Base-by-base conservation (phyloP, 805 yeast species). In the Kazachstania africana region DNA sequence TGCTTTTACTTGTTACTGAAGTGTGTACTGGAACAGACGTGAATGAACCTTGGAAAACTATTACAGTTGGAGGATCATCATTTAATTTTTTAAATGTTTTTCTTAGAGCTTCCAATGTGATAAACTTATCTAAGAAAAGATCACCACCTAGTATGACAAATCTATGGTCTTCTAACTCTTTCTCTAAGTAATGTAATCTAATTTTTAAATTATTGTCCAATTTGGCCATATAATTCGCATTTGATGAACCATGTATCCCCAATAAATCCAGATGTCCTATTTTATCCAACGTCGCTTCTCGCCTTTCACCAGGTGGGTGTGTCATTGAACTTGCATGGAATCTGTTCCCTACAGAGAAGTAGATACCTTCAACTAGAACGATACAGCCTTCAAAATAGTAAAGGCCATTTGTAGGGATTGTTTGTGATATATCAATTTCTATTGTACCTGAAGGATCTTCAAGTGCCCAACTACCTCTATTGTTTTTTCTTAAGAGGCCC, bases 41-140 rank as follows among this genome's bases (percentile, higher is more conserved):
- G 45, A 91, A 91, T 3, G 95, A 78, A 0, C 99, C 99, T 15
- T 72, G 68, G 41, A 91, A 62, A 0, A 91, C 65, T n/a, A 91
- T 60, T 1, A 81, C 75, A 13, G 76, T 53, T 1, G 95, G 93
- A 2, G 64, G 60, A 16, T 71, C 72, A 8, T 58, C 61, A 20
- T 75, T 74, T 4, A 88, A 38, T 30, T 58, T 63, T 0, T 46
- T 43, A 28, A 91, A 71, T 12, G 83, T 55, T 49, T 77, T 80
- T 24, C 68, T 65, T 26, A 91, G 53, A 1, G 79, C 85, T 26
- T 73, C 78, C 28, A 84, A 42, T 0, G 72, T 64, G 30, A 63
- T 60, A 15, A 63, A 37, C 36, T 78, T 68, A 50, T 84, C 85
- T 14, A 91, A 57, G 47, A 59, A 69, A 17, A 84, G 57, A 41